These are phyloP conservation scores for Candida smagusa DNA, from an alignment of 1,139 yeast species.

Conservation along the genomic window DNA sequence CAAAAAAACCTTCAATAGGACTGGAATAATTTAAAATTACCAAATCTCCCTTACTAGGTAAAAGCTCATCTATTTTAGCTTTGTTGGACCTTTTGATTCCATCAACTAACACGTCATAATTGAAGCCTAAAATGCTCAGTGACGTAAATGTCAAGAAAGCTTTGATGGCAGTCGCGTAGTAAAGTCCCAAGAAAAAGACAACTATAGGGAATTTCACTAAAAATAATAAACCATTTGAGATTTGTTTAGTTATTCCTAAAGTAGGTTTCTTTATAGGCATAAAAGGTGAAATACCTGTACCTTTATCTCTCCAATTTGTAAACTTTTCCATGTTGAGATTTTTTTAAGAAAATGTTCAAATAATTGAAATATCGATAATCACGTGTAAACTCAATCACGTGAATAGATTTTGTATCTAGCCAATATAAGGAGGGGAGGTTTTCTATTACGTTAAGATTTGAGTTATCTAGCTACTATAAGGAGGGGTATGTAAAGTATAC, in stretches of 20 bases:
- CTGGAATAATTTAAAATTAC: conserved; percentile 53
- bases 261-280: conserved; percentile 39
- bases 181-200: conserved; percentile 4
- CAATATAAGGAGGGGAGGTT: no score
- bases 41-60: conserved; percentile 42
- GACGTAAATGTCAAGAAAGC: conserved; percentile 8
- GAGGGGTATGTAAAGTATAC: no score
- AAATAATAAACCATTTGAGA: conserved; percentile 16
- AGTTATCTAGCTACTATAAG: no score
- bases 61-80: conserved; percentile 25
- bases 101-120: conserved; percentile 44
- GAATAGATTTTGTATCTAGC: no score
- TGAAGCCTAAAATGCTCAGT: conserved; percentile 23
- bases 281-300: conserved; percentile 81
- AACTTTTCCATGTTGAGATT: conserved; percentile 60
- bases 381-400: no score
- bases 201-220: conserved; percentile 26
- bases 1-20: conserved; percentile 50
- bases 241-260: conserved; percentile 6
- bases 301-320: conserved; percentile 72
- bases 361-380: not conserved
- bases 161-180: conserved; percentile 10
- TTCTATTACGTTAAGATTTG: no score
- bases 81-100: conserved; percentile 48
- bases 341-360: not conserved